These are phyloP conservation scores for Coniochaeta pulveracea DNA, from an alignment of 2,329 filamentous ascomycete species.

Conservation along the genomic window DNA sequence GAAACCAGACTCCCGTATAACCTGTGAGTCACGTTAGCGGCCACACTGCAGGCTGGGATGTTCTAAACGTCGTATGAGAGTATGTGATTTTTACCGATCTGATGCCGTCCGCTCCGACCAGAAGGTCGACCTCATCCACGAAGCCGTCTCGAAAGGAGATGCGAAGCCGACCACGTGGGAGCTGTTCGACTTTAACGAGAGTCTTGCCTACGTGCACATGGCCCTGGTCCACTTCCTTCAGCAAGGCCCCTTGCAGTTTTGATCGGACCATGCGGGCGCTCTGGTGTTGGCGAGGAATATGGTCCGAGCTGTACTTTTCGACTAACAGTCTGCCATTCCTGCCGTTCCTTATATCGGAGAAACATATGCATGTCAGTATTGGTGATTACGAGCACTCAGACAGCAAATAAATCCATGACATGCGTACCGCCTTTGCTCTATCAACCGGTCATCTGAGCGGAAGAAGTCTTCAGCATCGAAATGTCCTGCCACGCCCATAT, in stretches of 20 bases:
- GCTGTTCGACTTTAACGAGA: slow-evolving; percentile 24
- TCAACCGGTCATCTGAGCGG: slow-evolving; percentile 10
- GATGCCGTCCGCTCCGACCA: slow-evolving; percentile 38
- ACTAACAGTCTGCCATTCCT: no score
- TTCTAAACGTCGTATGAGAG: no score
- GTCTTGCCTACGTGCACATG: slow-evolving; percentile 30
- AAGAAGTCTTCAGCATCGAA: slow-evolving; percentile 15
- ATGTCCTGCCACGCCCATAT: slow-evolving; percentile 16
- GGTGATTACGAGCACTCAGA: no score
- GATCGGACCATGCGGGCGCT: slow-evolving; percentile 16
- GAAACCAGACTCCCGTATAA: slow-evolving; percentile 27
- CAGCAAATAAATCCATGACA: no score
- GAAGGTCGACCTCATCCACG: slow-evolving; percentile 25
- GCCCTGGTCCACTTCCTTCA: slow-evolving; percentile 27
- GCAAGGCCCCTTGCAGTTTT: slow-evolving; percentile 31
- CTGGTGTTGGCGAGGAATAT: slow-evolving; percentile 10
- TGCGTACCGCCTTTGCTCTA: no score
- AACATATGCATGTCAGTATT: no score
- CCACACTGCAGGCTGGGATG: no score
- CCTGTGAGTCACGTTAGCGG: no score
- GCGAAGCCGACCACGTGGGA: slow-evolving; percentile 19
- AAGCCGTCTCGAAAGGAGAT: slow-evolving; percentile 30
- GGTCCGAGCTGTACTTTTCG: no score
- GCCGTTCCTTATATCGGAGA: no score
- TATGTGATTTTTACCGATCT: slow-evolving; percentile 23